Percentiles rank a stretch among this genome's conserved stretches.
Evolutionary conservation across 768 basidiomycete genomes (phyloP).

Genomic region (Collybiopsis luxurians): DNA sequence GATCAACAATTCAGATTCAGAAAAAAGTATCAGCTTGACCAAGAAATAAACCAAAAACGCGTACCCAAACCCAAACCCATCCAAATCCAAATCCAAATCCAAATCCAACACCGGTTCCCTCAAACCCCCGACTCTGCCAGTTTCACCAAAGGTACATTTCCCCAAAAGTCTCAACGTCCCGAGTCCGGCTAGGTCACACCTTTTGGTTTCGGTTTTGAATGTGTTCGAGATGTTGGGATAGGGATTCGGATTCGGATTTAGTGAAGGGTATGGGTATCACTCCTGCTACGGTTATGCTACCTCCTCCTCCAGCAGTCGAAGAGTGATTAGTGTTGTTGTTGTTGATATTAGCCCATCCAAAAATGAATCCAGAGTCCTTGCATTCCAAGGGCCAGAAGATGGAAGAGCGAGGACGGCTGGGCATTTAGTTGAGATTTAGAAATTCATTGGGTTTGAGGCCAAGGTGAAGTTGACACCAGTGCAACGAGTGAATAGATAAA

Average conservation of each 20-base stretch:
- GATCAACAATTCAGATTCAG: conserved; percentile 24
- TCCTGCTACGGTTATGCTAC: conserved; percentile 42
- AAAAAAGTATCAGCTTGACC: neutral
- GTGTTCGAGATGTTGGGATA: neutral
- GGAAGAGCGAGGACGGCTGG: conserved; percentile 9
- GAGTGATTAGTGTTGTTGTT: too few relatives aligned
- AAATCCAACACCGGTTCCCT: neutral
- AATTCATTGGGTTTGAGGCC: too few relatives aligned
- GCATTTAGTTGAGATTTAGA: neutral
- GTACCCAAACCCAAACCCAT: neutral
- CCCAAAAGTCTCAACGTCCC: neutral
- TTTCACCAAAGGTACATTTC: neutral
- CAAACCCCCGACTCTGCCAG: conserved; percentile 5
- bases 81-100: neutral
- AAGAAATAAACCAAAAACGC: neutral
- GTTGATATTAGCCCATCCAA: conserved; percentile 53
- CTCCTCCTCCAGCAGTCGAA: too few relatives aligned
- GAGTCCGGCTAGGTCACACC: neutral
- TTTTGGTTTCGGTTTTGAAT: neutral
- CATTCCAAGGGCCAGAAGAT: conserved; percentile 62
- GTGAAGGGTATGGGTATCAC: too few relatives aligned
- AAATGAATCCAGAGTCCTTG: conserved; percentile 45
- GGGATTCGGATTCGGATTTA: conserved; percentile 8
- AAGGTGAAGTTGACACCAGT: too few relatives aligned
- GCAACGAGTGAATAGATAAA: too few relatives aligned